Conservation (phyloP, 1,284 basidiomycete genomes). For the Ceratobasidium sp. region DNA sequence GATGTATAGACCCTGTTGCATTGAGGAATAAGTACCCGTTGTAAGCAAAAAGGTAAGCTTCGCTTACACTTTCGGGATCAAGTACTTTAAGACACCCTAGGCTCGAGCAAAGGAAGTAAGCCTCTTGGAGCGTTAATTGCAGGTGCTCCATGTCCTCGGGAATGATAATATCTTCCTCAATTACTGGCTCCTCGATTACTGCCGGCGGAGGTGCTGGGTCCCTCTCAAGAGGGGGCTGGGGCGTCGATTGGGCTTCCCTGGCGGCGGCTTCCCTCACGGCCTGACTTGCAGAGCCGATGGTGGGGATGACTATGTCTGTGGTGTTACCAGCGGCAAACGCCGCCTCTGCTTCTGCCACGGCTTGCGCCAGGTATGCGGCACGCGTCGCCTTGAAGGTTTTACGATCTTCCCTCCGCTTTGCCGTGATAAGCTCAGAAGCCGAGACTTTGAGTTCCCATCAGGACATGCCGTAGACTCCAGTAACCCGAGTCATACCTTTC, state of each 20-base stretch:
- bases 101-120: slow-evolving; percentile 88
- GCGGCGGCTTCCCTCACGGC: slow-evolving; percentile 2
- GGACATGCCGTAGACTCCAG: background rate
- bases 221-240: background rate
- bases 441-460: slow-evolving; percentile 54
- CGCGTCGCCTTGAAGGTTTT: slow-evolving; percentile 91
- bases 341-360: slow-evolving; percentile 73
- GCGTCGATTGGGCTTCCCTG: background rate
- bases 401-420: slow-evolving; percentile 81
- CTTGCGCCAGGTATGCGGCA: slow-evolving; percentile 75
- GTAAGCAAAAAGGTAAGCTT: background rate
- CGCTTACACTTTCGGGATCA: slow-evolving; percentile 66
- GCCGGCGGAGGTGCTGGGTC: background rate
- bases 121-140: slow-evolving; percentile 89
- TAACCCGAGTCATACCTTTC: slow-evolving; percentile 51
- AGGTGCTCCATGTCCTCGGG: slow-evolving; percentile 86
- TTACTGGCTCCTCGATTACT: background rate
- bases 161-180: slow-evolving; percentile 28
- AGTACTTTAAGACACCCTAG: slow-evolving; percentile 83
- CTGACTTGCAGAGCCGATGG: slow-evolving; percentile 43
- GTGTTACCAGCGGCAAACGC: slow-evolving; percentile 70
- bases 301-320: slow-evolving; percentile 51
- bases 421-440: slow-evolving; percentile 87
- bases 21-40: background rate
- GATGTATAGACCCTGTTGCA: slow-evolving; percentile 55